Percentiles rank a stretch among this genome's conserved stretches.
phyloP scores from a whole-genome alignment of 2,329 filamentous ascomycete species.

The Trichoderma sp. region DNA sequence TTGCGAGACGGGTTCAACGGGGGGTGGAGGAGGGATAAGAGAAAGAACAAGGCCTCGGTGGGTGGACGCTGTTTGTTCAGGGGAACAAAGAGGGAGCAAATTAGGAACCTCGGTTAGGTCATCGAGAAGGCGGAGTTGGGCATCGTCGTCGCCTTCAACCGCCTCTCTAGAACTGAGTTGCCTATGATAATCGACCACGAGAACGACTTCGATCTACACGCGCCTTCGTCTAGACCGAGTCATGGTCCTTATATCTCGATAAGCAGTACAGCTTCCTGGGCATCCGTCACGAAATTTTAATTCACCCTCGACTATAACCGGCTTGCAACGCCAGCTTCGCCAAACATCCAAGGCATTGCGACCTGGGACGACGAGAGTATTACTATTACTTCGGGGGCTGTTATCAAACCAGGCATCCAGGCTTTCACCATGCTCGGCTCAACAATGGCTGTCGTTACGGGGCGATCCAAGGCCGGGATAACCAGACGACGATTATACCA shows the following conservation, averaged over 20 bases:
- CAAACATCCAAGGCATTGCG: neutral
- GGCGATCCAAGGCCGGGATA: neutral
- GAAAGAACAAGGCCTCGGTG: neutral
- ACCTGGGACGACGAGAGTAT: neutral
- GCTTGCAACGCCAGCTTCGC: neutral
- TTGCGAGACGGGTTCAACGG: neutral
- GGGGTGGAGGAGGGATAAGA: conserved; percentile 9
- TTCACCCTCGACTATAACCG: neutral
- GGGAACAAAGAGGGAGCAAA: neutral
- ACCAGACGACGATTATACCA: neutral
- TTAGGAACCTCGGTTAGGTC: neutral
- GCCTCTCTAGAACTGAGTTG: neutral
- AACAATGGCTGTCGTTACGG: neutral
- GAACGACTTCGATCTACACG: neutral
- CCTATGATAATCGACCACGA: neutral
- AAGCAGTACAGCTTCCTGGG: neutral
- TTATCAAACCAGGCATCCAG: neutral
- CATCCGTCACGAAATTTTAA: neutral
- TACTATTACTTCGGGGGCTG: neutral
- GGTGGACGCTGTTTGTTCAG: neutral
- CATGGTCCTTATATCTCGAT: conserved; percentile 7
- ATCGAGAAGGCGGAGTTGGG: neutral
- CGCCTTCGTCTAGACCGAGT: neutral
- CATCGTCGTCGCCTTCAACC: neutral
- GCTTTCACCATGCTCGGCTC: neutral